Percentiles rank a stretch among this genome's conserved stretches.
Conservation (phyloP, 345 rosid genomes). For the Raphanus raphanistrum region DNA sequence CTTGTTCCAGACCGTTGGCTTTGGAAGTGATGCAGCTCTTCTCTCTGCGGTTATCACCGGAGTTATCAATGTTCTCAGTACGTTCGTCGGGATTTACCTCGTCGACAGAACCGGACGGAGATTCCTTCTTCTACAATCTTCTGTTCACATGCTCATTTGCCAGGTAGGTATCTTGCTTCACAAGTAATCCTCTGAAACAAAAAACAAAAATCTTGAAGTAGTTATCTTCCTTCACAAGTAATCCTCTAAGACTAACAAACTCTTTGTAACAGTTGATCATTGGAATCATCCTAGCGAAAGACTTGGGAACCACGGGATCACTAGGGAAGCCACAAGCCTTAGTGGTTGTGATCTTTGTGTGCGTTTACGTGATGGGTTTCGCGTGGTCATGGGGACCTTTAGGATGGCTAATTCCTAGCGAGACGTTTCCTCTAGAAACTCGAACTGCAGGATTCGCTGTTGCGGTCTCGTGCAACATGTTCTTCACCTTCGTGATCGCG, state of each 20-base stretch:
- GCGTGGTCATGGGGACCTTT: not conserved
- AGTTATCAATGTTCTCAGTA: not conserved
- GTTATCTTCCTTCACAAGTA: not conserved
- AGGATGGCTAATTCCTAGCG: not conserved
- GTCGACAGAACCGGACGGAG: not conserved
- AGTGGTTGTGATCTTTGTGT: not conserved
- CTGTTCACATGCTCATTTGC: not conserved
- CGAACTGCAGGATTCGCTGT: not conserved
- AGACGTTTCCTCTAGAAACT: not conserved
- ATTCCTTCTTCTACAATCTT: not conserved
- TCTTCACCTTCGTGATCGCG: not conserved
- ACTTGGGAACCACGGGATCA: not conserved
- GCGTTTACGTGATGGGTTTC: not conserved
- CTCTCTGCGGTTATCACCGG: not conserved
- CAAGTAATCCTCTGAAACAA: not conserved
- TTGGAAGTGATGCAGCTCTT: not conserved
- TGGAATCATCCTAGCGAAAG: not conserved
- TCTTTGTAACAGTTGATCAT: not conserved
- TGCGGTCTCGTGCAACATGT: not conserved
- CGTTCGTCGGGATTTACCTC: not conserved
- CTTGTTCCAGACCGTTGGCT: not conserved
- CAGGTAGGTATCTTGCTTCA: not conserved
- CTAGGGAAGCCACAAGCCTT: not conserved
- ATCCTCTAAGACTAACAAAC: not conserved
- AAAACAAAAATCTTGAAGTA: not conserved